Conservation (phyloP, 257 asterid species). For the Plantago major region DNA sequence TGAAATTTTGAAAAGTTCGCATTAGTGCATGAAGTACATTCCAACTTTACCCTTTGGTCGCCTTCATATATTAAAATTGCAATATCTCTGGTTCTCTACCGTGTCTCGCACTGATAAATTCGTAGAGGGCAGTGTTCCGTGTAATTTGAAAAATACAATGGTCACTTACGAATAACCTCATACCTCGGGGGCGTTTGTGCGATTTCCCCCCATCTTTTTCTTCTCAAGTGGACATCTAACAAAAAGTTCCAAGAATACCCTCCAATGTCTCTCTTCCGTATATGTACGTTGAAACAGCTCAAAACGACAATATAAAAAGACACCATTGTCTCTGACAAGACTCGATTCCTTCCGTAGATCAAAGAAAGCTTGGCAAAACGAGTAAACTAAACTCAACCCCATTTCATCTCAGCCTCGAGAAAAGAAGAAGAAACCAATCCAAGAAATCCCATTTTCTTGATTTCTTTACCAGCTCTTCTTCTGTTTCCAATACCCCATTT, state of each 20-base stretch:
- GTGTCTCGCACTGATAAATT: no score
- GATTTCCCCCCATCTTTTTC: not conserved
- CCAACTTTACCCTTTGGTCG: no score
- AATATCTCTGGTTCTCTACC: no score
- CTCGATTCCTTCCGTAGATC: slow-evolving; percentile 54
- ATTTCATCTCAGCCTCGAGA: not conserved
- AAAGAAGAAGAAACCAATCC: slow-evolving; percentile 6
- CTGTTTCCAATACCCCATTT: slow-evolving; percentile 8
- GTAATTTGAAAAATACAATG: not conserved
- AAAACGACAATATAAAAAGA: slow-evolving; percentile 29
- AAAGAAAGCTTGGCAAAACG: slow-evolving; percentile 16
- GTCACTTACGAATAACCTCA: not conserved
- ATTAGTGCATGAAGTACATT: no score
- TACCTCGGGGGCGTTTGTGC: not conserved
- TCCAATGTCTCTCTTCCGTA: slow-evolving; percentile 22
- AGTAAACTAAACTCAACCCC: slow-evolving; percentile 12
- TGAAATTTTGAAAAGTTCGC: no score
- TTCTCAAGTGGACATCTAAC: slow-evolving; percentile 12
- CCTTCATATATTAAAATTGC: no score
- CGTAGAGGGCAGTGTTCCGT: not conserved
- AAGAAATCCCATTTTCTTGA: not conserved
- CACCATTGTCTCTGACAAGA: slow-evolving; percentile 40
- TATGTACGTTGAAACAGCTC: slow-evolving; percentile 13
- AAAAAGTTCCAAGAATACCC: slow-evolving; percentile 29
- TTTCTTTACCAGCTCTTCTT: not conserved